Evolutionary conservation across 495 filamentous ascomycete genomes (phyloP).

Genomic region (Penicillium waksmanii): DNA sequence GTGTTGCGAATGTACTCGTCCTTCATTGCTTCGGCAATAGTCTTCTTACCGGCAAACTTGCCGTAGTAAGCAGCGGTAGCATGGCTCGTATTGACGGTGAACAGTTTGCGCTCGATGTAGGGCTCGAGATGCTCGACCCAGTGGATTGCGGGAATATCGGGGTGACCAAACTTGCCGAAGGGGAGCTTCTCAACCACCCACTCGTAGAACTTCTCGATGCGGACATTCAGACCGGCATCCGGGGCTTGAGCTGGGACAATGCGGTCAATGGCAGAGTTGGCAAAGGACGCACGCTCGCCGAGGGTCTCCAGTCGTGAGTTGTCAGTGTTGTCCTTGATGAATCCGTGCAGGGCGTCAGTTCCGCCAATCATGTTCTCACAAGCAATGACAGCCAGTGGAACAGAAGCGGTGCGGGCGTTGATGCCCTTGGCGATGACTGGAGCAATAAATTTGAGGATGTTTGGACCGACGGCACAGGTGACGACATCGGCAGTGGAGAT

Average conservation of each 20-base stretch:
- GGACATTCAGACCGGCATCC: conserved; percentile 81
- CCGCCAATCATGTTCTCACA: conserved; percentile 97
- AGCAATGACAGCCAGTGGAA: conserved; percentile 87
- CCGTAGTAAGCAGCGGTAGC: conserved; percentile 98
- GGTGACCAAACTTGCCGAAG: conserved; percentile 66
- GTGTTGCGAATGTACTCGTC: conserved; percentile 69
- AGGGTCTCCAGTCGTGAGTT: conserved; percentile 60
- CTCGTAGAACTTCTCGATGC: conserved; percentile 97
- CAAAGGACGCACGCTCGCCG: conserved; percentile 73
- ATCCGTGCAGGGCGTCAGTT: conserved; percentile 78
- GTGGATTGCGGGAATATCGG: conserved; percentile 82
- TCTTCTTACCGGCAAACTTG: conserved; percentile 76
- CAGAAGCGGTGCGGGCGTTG: conserved; percentile 67
- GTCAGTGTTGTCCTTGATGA: conserved; percentile 77
- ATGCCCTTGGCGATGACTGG: conserved; percentile 92
- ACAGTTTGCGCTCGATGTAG: conserved; percentile 98
- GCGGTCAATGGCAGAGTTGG: conserved; percentile 96
- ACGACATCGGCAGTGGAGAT: conserved; percentile 86
- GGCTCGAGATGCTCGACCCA: conserved; percentile 90
- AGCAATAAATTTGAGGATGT: conserved; percentile 94
- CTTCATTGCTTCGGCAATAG: conserved; percentile 81
- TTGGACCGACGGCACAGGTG: conserved; percentile 95
- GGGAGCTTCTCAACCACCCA: conserved; percentile 92
- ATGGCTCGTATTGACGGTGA: conserved; percentile 98
- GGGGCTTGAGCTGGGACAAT: conserved; percentile 90